phyloP scores from a whole-genome alignment of 768 basidiomycete genomes.

The Kwoniella heveanensis region DNA sequence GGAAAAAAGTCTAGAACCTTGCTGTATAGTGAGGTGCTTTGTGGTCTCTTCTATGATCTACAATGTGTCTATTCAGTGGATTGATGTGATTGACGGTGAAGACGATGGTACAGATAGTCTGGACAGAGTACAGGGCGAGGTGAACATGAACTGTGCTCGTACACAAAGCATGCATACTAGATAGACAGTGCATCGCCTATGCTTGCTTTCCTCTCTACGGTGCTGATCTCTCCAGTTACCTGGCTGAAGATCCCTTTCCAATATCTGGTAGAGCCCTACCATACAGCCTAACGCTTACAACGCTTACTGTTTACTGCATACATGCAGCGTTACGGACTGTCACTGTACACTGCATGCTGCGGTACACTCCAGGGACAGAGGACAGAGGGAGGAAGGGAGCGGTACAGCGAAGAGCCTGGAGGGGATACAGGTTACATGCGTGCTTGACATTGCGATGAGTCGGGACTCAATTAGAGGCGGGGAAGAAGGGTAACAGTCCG shows the following conservation, averaged over 20 bases:
- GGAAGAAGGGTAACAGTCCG: neutral
- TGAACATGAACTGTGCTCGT: too few relatives aligned
- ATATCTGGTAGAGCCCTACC: neutral
- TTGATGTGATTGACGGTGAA: neutral
- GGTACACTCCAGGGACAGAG: neutral
- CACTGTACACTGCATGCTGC: neutral
- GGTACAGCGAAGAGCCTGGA: neutral
- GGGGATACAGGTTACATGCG: too few relatives aligned
- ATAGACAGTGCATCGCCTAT: neutral
- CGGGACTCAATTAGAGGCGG: slow-evolving; percentile 1
- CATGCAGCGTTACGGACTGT: neutral
- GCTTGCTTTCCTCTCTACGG: neutral
- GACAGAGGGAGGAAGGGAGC: neutral
- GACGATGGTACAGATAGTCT: neutral
- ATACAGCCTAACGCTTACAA: neutral
- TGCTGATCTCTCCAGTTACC: neutral
- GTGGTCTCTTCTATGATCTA: neutral
- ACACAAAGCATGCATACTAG: neutral
- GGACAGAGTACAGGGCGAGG: too few relatives aligned
- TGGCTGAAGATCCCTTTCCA: neutral
- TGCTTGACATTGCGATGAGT: neutral
- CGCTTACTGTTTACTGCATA: neutral
- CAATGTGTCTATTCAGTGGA: neutral
- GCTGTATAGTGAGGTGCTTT: too few relatives aligned
- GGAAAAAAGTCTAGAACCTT: neutral